Evolutionary conservation across 2,329 filamentous ascomycete genomes (phyloP).

Genomic region (Gliomastix tumulicola): DNA sequence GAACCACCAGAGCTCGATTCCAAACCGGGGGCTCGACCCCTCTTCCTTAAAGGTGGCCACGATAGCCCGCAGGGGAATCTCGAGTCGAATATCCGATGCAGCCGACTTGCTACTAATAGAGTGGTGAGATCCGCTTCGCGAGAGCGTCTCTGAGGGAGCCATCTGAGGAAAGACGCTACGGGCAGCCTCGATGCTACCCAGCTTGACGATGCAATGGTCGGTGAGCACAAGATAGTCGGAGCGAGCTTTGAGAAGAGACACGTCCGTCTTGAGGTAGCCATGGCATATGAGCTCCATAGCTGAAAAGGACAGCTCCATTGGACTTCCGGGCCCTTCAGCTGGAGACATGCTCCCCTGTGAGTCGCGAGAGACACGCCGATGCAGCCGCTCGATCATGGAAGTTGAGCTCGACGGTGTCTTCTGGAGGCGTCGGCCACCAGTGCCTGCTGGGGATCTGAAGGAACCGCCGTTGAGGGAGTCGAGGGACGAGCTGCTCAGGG

Average conservation of each 20-base stretch:
- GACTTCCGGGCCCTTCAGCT: slow-evolving; percentile 16
- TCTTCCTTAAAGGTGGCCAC: slow-evolving; percentile 47
- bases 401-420: slow-evolving; percentile 29
- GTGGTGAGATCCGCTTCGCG: slow-evolving; percentile 13
- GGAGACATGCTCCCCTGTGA: slow-evolving; percentile 21
- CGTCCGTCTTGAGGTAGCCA: slow-evolving; percentile 41
- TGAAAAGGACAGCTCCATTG: slow-evolving; percentile 21
- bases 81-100: slow-evolving; percentile 29
- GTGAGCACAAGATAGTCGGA: slow-evolving; percentile 46
- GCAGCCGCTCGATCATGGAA: slow-evolving; percentile 33
- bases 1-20: slow-evolving; percentile 51
- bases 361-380: slow-evolving; percentile 30
- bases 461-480: slow-evolving; percentile 24
- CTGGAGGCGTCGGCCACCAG: slow-evolving; percentile 24
- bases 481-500: slow-evolving; percentile 30
- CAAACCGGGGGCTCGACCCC: slow-evolving; percentile 38
- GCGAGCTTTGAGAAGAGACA: slow-evolving; percentile 39
- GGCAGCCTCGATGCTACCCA: slow-evolving; percentile 39
- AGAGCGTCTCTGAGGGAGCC: slow-evolving; percentile 12
- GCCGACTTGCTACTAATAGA: slow-evolving; percentile 17
- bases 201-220: slow-evolving; percentile 41
- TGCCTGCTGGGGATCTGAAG: too few species aligned
- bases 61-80: slow-evolving; percentile 41
- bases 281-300: slow-evolving; percentile 34
- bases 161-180: slow-evolving; percentile 39